Base-by-base conservation (phyloP, 176 grass and related monocot species). In the Eremochloa ophiuroides region DNA sequence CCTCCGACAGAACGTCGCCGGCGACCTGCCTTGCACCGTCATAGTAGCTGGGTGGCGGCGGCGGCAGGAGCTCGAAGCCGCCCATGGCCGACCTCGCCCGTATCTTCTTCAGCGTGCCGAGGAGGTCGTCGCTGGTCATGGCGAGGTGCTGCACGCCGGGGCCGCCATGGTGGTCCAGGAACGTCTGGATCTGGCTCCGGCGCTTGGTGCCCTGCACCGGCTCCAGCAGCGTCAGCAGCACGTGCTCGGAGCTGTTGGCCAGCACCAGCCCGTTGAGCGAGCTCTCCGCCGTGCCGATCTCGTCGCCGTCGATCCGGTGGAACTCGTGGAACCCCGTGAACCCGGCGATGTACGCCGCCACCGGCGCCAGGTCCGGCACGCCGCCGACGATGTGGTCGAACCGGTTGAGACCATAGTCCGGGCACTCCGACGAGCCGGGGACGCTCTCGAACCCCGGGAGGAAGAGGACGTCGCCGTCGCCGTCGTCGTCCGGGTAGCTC, bases 311-410 rank as follows among this genome's bases (percentile, higher is more conserved):
- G 82, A 98, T 89, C 88, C 94, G 88, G 3, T 90, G 86, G 73
- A 98, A 98, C 65, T 94, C 94, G 76, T 97, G 94, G 86, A 97
- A 97, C 5, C 95, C 95, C 2, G 77, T 82, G 88, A 98, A 93
- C 1, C 56, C 56, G 56, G 56, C 56, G 56, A 60, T 60, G 56
- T 60, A 60, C n/a, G 56, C 56, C 23, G 56, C 55, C 9, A 26
- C n/a, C 10, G 22, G n/a, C 4, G n/a, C 55, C n/a, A 60, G 9
- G 56, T 94, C 86, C 17, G 90, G 82, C 17, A 94, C 90, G 83
- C 86, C 89, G 15, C 95, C 90, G 9, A 94, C 92, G 63, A 91
- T 67, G 77, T 98, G 95, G 83, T 94, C 95, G 58, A 98, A 84
- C 25, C 84, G 59, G 16, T 20, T 74, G 12, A 98, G 74, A 2